phyloP scores from a whole-genome alignment of 345 rosid species.

The Salix exigua region DNA sequence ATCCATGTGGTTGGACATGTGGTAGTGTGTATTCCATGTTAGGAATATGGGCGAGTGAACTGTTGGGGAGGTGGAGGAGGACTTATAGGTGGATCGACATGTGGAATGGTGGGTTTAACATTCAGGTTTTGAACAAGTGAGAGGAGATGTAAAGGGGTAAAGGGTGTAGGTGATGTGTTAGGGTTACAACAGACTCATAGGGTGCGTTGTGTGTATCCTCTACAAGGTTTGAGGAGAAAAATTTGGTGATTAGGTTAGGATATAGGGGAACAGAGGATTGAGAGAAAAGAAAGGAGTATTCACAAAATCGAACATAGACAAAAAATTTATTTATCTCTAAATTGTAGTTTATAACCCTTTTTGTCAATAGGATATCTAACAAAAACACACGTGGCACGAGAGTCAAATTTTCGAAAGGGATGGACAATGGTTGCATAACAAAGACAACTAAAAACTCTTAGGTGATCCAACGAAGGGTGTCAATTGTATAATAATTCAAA shows the following conservation, averaged over 20 bases:
- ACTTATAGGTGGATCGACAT: no score
- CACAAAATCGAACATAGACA: neutral
- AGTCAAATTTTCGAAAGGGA: neutral
- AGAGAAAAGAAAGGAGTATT: neutral
- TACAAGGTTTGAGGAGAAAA: no score
- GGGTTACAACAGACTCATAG: no score
- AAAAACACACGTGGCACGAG: neutral
- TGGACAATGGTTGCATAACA: neutral
- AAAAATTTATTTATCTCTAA: neutral
- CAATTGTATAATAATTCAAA: neutral
- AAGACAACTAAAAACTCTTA: neutral
- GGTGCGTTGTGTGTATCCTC: no score
- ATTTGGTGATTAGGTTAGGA: no score
- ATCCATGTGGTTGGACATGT: no score
- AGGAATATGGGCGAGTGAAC: no score
- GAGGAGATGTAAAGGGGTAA: no score
- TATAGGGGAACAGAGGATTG: neutral
- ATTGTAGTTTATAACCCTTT: neutral
- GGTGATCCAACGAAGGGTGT: neutral
- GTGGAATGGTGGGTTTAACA: no score
- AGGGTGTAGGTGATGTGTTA: no score
- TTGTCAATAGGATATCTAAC: neutral
- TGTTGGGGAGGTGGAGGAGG: neutral
- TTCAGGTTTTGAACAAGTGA: no score
- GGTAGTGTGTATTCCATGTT: no score